Base-by-base conservation (phyloP, 495 filamentous ascomycete genomes). In the Articulospora tetracladia region DNA sequence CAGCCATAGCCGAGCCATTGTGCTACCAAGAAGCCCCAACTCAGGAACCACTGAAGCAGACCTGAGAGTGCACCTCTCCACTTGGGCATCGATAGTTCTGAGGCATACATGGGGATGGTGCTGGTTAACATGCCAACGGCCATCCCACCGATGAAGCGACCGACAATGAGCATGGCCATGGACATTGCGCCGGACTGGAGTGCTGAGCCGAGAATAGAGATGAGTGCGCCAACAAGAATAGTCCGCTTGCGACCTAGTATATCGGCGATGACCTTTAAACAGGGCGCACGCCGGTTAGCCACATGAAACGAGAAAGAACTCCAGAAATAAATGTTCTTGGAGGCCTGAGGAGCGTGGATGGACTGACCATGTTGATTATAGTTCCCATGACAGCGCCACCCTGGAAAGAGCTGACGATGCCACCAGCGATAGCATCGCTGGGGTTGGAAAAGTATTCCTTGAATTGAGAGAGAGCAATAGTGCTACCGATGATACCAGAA, bases 81-180 rank as follows among this genome's bases (percentile, higher is more conserved):
- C 3, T 25, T 3, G 1, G 63, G 13, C 13, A 27, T 28, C 2
- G 63, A 54, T 17, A 66, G 52, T 53, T 66, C 63, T 6, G 63
- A 62, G 28, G 54, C 61, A 59, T 86, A 84, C 54, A 86, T 67
- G 0, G 62, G 65, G 23, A 71, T 70, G 51, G 73, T 59, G 24
- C 64, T 66, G 15, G 70, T 69, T 19, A 75, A 59, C 24, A 65
- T 55, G 23, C 73, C 73, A 49, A 75, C 66, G 23, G 66, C 68
- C 12, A 81, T 46, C 69, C 79, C 79, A 69, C 75, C 77, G 54
- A 81, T 69, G 66, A 78, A 64, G 32, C 79, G 73, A 20, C 78
- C 79, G n/a, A 46, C 44, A 28, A 62, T 64, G 13, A 63, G 55
- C 58, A 65, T 59, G 34, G 47, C 34, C 11, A 62, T 55, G 24